phyloP scores from a whole-genome alignment of 1,139 yeast species.

The Yamadazyma triangularis region DNA sequence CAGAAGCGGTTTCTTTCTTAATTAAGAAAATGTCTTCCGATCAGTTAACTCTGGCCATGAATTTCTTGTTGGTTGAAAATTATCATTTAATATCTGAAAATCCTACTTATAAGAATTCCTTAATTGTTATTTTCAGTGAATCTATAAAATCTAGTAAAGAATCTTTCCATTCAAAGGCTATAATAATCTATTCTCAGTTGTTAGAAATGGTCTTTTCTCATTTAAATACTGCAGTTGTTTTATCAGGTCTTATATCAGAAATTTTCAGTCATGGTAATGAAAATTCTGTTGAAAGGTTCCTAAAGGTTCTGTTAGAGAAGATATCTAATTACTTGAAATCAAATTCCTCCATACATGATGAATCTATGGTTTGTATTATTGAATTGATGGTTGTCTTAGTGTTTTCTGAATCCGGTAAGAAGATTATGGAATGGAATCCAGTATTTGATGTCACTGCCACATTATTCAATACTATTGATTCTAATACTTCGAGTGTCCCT shows the following conservation, averaged over 20 bases:
- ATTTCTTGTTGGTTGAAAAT: conserved; percentile 49
- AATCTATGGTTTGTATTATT: conserved; percentile 8
- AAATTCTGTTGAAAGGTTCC: conserved; percentile 49
- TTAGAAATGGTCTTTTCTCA: conserved; percentile 29
- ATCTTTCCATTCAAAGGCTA: conserved; percentile 69
- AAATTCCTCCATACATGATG: too few relatives aligned
- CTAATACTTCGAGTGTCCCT: neutral
- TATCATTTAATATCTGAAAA: conserved; percentile 25
- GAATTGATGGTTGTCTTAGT: conserved; percentile 39
- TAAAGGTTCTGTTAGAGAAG: too few relatives aligned
- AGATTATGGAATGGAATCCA: conserved; percentile 44
- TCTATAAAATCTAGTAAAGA: conserved; percentile 70
- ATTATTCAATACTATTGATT: neutral
- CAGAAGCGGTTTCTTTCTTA: conserved; percentile 85
- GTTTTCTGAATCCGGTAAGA: conserved; percentile 68
- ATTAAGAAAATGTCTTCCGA: conserved; percentile 62
- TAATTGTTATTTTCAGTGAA: conserved; percentile 64
- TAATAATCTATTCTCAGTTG: conserved; percentile 43
- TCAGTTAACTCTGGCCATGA: conserved; percentile 44
- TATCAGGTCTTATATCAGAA: conserved; percentile 57
- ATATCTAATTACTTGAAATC: too few relatives aligned
- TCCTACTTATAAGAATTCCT: conserved; percentile 48
- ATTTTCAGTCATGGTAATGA: conserved; percentile 59
- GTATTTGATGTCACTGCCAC: conserved; percentile 9
- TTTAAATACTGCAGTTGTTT: conserved; percentile 19